These are phyloP conservation scores for Brassica balearica DNA, from an alignment of 441 rosid species.

Conservation along the genomic window DNA sequence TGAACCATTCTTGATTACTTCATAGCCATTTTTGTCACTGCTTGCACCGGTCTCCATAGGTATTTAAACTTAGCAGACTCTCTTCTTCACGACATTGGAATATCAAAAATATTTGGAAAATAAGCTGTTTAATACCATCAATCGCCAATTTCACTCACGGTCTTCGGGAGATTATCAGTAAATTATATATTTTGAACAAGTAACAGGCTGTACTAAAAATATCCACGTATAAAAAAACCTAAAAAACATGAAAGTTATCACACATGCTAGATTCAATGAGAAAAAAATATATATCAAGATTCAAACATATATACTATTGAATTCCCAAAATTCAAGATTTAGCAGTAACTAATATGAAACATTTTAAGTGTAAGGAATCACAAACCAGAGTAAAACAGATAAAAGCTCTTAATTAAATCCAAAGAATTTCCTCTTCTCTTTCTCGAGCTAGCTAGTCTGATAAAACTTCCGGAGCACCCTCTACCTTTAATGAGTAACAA, in stretches of 20 bases:
- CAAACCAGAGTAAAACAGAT: neutral
- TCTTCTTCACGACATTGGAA: slow-evolving; percentile 53
- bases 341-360: neutral
- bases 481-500: neutral
- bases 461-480: neutral
- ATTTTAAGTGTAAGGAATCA: neutral
- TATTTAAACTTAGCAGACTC: slow-evolving; percentile 22
- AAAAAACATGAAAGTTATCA: neutral
- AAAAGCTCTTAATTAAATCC: neutral
- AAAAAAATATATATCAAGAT: neutral
- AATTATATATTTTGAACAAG: neutral
- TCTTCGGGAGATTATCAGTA: neutral
- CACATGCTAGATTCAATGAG: slow-evolving; percentile 1
- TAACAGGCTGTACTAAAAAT: neutral
- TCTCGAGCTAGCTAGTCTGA: neutral
- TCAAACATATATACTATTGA: neutral
- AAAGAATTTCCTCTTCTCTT: neutral
- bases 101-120: neutral
- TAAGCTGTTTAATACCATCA: neutral
- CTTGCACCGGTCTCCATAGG: slow-evolving; percentile 65
- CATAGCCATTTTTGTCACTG: slow-evolving; percentile 43
- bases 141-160: neutral
- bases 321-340: neutral
- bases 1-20: slow-evolving; percentile 52
- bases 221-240: neutral